A percentile compares a stretch with the other conserved stretches of the same genome.
Conservation (phyloP, 345 rosid species). For the Orychophragmus violaceus region DNA sequence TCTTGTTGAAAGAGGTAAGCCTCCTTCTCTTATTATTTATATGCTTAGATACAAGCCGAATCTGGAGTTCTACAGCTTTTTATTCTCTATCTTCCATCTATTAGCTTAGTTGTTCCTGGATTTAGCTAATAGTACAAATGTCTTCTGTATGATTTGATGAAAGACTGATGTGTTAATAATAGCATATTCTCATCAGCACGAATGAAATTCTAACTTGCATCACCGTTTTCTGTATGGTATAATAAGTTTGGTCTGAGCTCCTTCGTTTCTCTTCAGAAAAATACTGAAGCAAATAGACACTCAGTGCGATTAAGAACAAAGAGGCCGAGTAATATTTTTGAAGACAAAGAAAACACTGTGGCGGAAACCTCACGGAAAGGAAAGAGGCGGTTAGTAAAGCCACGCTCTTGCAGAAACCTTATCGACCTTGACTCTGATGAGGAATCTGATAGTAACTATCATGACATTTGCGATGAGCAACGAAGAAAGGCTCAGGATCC, state of each 20-base stretch:
- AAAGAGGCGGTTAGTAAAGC: constrained; percentile 42
- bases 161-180: background rate
- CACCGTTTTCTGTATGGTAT: background rate
- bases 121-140: background rate
- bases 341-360: constrained; percentile 26
- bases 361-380: constrained; percentile 41
- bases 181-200: background rate
- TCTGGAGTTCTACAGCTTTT: background rate
- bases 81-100: background rate
- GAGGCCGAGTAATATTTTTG: constrained; percentile 6
- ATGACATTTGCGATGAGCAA: background rate
- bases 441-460: constrained; percentile 24
- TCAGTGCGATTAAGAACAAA: constrained; percentile 18
- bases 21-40: background rate
- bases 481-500: constrained; percentile 18
- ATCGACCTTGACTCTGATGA: constrained; percentile 42
- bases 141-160: background rate
- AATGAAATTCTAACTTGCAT: background rate
- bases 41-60: background rate
- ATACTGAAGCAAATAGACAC: constrained; percentile 6
- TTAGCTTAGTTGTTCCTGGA: background rate
- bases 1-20: constrained; percentile 59
- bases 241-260: background rate
- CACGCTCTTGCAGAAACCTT: constrained; percentile 26
- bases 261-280: constrained; percentile 8